These are phyloP conservation scores for Fusarium papillatum DNA, from an alignment of 2,329 filamentous ascomycete species.

Conservation along the genomic window DNA sequence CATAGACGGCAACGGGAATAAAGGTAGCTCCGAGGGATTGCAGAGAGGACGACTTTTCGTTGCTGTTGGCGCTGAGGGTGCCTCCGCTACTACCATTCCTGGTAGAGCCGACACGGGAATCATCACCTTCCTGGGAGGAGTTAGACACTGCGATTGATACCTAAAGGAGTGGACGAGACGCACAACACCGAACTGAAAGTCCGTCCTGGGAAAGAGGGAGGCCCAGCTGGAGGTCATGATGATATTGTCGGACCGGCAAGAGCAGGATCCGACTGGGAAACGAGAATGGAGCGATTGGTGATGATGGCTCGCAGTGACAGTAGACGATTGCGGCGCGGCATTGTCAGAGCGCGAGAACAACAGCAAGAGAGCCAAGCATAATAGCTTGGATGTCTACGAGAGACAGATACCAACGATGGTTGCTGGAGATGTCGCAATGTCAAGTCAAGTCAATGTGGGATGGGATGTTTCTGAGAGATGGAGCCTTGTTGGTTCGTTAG, in stretches of 20 bases:
- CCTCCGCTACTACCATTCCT: conserved; percentile 51
- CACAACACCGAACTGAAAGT: conserved; percentile 30
- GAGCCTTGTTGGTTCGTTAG: background rate
- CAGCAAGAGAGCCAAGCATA: conserved; percentile 13
- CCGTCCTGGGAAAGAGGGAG: conserved; percentile 24
- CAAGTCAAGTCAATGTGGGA: conserved; percentile 26
- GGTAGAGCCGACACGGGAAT: conserved; percentile 51
- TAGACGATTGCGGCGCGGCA: conserved; percentile 23
- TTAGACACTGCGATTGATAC: background rate
- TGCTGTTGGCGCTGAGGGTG: conserved; percentile 50
- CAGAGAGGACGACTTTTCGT: conserved; percentile 51
- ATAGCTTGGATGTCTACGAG: conserved; percentile 7
- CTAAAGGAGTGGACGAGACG: conserved; percentile 1
- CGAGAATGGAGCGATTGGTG: background rate
- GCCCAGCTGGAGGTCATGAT: conserved; percentile 29
- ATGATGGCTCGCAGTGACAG: conserved; percentile 4
- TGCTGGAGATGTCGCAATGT: background rate
- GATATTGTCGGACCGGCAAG: background rate
- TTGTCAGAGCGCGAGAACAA: conserved; percentile 17
- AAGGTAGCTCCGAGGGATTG: conserved; percentile 63
- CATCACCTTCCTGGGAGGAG: conserved; percentile 35
- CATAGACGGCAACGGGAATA: conserved; percentile 65
- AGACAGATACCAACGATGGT: background rate
- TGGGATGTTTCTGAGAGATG: conserved; percentile 2
- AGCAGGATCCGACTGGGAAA: background rate